Conservation (phyloP, 345 rosid genomes). For the Zanthoxylum bungeanum region DNA sequence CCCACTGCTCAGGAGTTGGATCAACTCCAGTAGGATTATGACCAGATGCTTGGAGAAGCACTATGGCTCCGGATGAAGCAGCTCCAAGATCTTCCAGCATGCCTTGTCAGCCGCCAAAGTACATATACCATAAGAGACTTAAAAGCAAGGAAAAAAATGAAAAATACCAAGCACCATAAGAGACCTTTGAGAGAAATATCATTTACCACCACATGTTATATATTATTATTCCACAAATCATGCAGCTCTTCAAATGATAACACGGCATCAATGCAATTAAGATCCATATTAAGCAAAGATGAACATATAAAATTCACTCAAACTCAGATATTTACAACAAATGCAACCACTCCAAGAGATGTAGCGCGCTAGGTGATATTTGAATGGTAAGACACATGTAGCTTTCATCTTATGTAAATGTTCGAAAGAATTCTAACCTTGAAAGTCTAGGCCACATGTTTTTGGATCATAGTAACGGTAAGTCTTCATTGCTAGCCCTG, state of each 20-base stretch:
- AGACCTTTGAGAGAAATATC: not conserved
- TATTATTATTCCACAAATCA: not conserved
- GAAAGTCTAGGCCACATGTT: conserved; percentile 40
- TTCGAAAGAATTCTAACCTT: conserved; percentile 29
- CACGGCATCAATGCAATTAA: not conserved
- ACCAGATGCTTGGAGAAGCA: conserved; percentile 49
- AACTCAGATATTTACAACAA: not conserved
- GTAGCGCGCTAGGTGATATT: not conserved
- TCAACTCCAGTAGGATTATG: conserved; percentile 59
- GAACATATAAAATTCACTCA: not conserved
- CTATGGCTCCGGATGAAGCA: conserved; percentile 44
- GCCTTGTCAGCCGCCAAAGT: conserved; percentile 22
- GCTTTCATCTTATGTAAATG: not conserved
- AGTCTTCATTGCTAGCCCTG: conserved; percentile 33
- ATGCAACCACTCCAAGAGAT: not conserved
- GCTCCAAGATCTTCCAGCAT: conserved; percentile 46
- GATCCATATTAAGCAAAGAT: not conserved
- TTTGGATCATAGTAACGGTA: conserved; percentile 47
- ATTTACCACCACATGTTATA: not conserved
- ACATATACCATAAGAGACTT: not conserved
- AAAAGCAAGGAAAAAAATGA: not conserved
- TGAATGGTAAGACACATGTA: not conserved
- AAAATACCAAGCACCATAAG: not conserved
- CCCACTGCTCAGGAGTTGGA: conserved; percentile 50
- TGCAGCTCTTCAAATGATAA: not conserved